These are phyloP conservation scores for Globisporangium echinulatum DNA, from an alignment of 352 stramenopile genomes.

Conservation along the genomic window DNA sequence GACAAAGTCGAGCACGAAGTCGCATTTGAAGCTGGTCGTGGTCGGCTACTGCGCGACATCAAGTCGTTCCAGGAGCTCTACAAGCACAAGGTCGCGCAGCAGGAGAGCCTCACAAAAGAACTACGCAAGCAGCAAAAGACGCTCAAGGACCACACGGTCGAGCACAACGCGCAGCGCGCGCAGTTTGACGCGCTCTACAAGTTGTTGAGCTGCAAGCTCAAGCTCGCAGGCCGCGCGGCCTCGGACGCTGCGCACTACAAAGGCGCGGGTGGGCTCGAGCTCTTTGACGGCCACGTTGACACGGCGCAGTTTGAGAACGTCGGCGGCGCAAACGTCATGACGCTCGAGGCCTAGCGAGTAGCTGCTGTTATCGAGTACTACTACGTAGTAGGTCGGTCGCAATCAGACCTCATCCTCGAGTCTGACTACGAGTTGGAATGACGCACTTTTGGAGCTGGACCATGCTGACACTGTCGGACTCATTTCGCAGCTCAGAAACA, in stretches of 20 bases:
- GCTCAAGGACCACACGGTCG: conserved; percentile 75
- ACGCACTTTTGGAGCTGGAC: no score
- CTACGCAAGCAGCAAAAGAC: conserved; percentile 87
- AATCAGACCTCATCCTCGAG: no score
- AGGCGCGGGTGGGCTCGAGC: conserved; percentile 15
- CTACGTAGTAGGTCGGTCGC: no score
- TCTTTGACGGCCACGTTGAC: conserved; percentile 59
- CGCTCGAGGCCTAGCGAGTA: conserved; percentile 39
- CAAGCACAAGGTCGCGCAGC: conserved; percentile 88
- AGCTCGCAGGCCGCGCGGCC: conserved; percentile 28
- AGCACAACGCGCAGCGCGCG: conserved; percentile 70
- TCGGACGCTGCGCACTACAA: conserved; percentile 16
- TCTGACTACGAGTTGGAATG: no score
- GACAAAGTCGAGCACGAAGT: conserved; percentile 85
- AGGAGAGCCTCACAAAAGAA: conserved; percentile 87
- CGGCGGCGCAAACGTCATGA: conserved; percentile 81
- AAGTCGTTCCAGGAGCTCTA: conserved; percentile 87
- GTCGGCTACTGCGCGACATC: conserved; percentile 80
- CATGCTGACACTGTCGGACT: no score
- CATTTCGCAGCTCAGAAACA: no score
- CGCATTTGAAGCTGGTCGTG: conserved; percentile 61
- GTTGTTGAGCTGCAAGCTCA: conserved; percentile 76
- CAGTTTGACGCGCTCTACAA: conserved; percentile 84
- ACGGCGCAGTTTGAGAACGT: conserved; percentile 74
- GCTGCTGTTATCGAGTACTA: no score